A percentile compares a stretch with the other conserved stretches of the same genome.
These are phyloP conservation scores for Moelleriella libera DNA, from an alignment of 2,329 filamentous ascomycete species.

Conservation along the genomic window DNA sequence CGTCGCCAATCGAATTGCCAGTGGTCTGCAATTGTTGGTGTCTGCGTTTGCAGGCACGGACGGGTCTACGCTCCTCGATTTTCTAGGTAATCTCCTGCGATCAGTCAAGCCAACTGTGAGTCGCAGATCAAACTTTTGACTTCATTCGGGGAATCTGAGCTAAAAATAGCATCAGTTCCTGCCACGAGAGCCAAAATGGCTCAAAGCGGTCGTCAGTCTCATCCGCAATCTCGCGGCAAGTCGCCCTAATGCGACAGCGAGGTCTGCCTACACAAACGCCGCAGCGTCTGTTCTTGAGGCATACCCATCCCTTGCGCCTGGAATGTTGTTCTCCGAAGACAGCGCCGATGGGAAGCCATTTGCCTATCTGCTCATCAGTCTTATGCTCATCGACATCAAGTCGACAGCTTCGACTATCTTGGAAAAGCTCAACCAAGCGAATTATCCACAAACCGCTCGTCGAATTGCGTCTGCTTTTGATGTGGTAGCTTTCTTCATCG, in stretches of 20 bases:
- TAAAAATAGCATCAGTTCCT: conserved; percentile 24
- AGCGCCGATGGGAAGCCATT: conserved; percentile 34
- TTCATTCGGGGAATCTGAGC: not conserved
- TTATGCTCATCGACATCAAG: conserved; percentile 52
- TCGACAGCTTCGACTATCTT: conserved; percentile 48
- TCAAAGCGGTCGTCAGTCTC: conserved; percentile 28
- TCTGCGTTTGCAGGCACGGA: conserved; percentile 44
- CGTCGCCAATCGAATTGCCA: conserved; percentile 27
- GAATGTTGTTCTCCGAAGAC: conserved; percentile 37
- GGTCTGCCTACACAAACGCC: conserved; percentile 45
- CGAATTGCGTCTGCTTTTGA: conserved; percentile 49
- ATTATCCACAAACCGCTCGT: conserved; percentile 34
- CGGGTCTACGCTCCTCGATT: conserved; percentile 42
- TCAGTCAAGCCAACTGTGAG: conserved; percentile 33
- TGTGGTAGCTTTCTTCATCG: conserved; percentile 45
- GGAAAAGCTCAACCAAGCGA: conserved; percentile 37
- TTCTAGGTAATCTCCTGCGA: conserved; percentile 37
- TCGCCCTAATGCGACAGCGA: conserved; percentile 38
- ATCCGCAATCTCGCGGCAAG: conserved; percentile 39
- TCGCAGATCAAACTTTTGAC: conserved; percentile 1
- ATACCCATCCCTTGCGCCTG: conserved; percentile 31
- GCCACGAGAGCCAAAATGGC: conserved; percentile 37
- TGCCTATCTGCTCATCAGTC: conserved; percentile 47
- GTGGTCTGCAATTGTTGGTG: conserved; percentile 31
- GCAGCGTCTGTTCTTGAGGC: conserved; percentile 41